A percentile compares a stretch with the other conserved stretches of the same genome.
These are phyloP conservation scores for Kazachstania martiniae DNA, from an alignment of 805 yeast genomes.

Conservation along the genomic window DNA sequence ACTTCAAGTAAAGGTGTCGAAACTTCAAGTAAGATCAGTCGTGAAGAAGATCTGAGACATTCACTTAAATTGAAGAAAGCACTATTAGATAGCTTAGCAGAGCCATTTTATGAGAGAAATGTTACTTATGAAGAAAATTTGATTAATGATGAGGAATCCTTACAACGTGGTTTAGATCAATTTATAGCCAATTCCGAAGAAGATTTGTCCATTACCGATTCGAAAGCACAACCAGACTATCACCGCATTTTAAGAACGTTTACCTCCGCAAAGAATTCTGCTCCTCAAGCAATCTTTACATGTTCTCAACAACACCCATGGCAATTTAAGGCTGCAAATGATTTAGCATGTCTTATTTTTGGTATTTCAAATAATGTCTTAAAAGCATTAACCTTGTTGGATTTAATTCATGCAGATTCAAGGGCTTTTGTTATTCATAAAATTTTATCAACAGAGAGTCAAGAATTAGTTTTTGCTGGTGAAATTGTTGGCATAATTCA, in stretches of 20 bases:
- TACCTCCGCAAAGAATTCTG: conserved; percentile 57
- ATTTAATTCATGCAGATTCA: conserved; percentile 67
- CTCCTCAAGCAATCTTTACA: conserved; percentile 80
- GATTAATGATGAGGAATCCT: conserved; percentile 12
- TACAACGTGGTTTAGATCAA: conserved; percentile 28
- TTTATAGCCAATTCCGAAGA: conserved; percentile 3
- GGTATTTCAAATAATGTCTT: conserved; percentile 64
- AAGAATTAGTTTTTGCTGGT: conserved; percentile 61
- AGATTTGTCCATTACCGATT: conserved; percentile 3
- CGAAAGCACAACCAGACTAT: conserved; percentile 17
- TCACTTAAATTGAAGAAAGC: conserved; percentile 15
- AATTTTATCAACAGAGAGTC: conserved; percentile 30
- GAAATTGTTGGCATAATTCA: conserved; percentile 73
- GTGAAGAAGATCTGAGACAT: conserved; percentile 2
- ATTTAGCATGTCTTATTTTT: conserved; percentile 76
- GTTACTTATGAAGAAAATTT: conserved; percentile 11
- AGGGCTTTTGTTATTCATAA: conserved; percentile 56
- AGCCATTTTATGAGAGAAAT: conserved; percentile 26
- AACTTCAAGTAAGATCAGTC: conserved; percentile 1
- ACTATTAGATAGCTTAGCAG: conserved; percentile 25
- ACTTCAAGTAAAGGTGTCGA: background rate
- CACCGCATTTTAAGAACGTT: conserved; percentile 49
- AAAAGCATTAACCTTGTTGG: conserved; percentile 54
- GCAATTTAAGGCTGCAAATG: conserved; percentile 76
- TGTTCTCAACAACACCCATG: conserved; percentile 68